Base-by-base conservation (phyloP, 805 yeast species). In the Torulaspora maleeae region DNA sequence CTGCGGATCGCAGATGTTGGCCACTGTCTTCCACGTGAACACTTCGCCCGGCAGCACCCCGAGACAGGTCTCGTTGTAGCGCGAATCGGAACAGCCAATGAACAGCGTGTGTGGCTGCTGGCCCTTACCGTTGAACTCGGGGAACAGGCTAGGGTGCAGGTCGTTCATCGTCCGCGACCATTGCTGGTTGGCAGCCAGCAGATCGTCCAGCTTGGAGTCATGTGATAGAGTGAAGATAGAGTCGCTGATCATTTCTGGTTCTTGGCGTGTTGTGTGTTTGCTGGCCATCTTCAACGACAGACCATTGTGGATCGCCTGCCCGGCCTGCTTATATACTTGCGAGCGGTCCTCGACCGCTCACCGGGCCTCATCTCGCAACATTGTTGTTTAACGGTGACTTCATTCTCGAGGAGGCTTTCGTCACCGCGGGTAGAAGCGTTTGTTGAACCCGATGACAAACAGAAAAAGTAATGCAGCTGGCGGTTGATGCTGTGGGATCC, bases 61-160 rank as follows among this genome's bases (percentile, higher is more conserved):
- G 20, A 88, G 73, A 44, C 87, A 80, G 35, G 76, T 73, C 61
- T 90, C 97, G 52, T 89, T 85, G 46, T 86, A 83, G 56, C 98
- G 79, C 2, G 96, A 86, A 64, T 90, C 98, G 3, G 95, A 82
- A 63, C 98, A 90, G 3, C 96, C 95, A 49, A 90, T 83, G 90
- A 96, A 89, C 39, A 91, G 69, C 3, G 96, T 87, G 66, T 87
- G 93, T 15, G 98, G 98, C n/a, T 78, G 63, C 67, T 89, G 97
- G 41, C 96, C 96, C 58, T 78, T 71, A 1, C 82, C 90, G 56
- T 87, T 86, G 45, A 47, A 52, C 20, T 56, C 49, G 68, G 77
- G 78, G 60, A 85, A 75, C 8, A 86, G 66, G 37, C 74, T 72
- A 0, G 88, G 83, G 56, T 79, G 76, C 38, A 71, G 66, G 17